Conservation (phyloP, 768 basidiomycete species). For the Phylloporus sp. region DNA sequence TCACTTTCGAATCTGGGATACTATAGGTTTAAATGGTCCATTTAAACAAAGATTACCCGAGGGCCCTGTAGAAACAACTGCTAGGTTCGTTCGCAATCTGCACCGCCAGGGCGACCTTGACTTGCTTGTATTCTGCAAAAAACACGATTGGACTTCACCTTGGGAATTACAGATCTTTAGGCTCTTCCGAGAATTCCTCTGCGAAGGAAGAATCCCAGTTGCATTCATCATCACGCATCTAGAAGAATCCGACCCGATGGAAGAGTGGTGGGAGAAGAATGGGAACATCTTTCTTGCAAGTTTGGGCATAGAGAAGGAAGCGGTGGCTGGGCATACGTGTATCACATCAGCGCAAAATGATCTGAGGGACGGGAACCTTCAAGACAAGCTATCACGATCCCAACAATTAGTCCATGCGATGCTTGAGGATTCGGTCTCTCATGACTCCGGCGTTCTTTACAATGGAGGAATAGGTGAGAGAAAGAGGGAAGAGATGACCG, state of each 20-base stretch:
- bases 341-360: constrained; percentile 20
- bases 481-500: constrained; percentile 6
- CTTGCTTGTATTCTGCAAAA: constrained; percentile 37
- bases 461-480: constrained; percentile 11
- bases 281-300: constrained; percentile 9
- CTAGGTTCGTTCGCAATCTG: constrained; percentile 28
- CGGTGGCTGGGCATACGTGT: constrained; percentile 25
- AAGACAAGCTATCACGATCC: constrained; percentile 10
- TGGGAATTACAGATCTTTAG: constrained; percentile 29
- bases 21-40: constrained; percentile 25
- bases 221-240: constrained; percentile 38
- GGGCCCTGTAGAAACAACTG: constrained; percentile 21
- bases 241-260: constrained; percentile 29
- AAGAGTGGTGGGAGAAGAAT: constrained; percentile 31
- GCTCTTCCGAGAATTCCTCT: constrained; percentile 37
- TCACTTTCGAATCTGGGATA: constrained; percentile 30
- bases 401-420: constrained; percentile 12
- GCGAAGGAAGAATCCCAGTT: constrained; percentile 34
- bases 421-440: constrained; percentile 20
- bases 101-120: constrained; percentile 29
- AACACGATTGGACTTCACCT: constrained; percentile 25
- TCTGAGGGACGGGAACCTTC: not conserved
- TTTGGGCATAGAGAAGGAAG: constrained; percentile 5
- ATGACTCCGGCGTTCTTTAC: constrained; percentile 5
- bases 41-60: not conserved